Conservation (phyloP, 768 basidiomycete genomes). For the Termitomyces sp. region DNA sequence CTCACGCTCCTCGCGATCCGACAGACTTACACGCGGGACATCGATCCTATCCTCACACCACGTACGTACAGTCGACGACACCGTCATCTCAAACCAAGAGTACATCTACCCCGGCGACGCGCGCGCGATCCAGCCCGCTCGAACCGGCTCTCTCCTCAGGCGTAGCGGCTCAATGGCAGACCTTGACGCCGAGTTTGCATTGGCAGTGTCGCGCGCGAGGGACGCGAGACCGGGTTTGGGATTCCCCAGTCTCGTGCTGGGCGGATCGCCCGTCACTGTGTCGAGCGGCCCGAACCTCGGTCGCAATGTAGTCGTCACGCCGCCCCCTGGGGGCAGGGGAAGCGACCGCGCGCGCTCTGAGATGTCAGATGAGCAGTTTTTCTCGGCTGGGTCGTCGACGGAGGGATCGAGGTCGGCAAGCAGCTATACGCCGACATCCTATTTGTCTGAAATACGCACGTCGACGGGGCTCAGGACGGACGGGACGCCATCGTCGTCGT, state of each 20-base stretch:
- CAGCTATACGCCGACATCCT: slow-evolving; percentile 28
- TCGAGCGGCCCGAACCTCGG: slow-evolving; percentile 59
- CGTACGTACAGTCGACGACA: slow-evolving; percentile 69
- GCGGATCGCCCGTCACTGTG: slow-evolving; percentile 64
- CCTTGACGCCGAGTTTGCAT: slow-evolving; percentile 54
- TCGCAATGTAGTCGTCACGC: slow-evolving; percentile 33
- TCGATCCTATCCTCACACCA: slow-evolving; percentile 55
- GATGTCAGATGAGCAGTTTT: slow-evolving; percentile 33
- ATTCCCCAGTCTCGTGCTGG: slow-evolving; percentile 31
- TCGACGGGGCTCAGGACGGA: slow-evolving; percentile 24
- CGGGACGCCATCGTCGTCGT: slow-evolving; percentile 15
- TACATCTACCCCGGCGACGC: slow-evolving; percentile 71
- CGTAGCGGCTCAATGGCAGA: slow-evolving; percentile 75
- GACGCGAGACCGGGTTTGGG: slow-evolving; percentile 32
- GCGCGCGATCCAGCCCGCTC: slow-evolving; percentile 65
- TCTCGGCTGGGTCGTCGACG: slow-evolving; percentile 29
- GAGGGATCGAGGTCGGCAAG: slow-evolving; percentile 27
- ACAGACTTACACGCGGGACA: slow-evolving; percentile 26
- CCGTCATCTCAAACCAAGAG: slow-evolving; percentile 55
- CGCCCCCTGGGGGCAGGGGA: slow-evolving; percentile 32
- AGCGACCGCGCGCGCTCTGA: slow-evolving; percentile 23
- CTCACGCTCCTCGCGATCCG: slow-evolving; percentile 22
- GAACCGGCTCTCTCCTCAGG: slow-evolving; percentile 32
- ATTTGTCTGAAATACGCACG: slow-evolving; percentile 21
- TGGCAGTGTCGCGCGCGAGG: slow-evolving; percentile 38